Percentiles rank a stretch among this genome's conserved stretches.
Conservation (phyloP, 192 early-diverging fungal species). For the Backusella macrospora region DNA sequence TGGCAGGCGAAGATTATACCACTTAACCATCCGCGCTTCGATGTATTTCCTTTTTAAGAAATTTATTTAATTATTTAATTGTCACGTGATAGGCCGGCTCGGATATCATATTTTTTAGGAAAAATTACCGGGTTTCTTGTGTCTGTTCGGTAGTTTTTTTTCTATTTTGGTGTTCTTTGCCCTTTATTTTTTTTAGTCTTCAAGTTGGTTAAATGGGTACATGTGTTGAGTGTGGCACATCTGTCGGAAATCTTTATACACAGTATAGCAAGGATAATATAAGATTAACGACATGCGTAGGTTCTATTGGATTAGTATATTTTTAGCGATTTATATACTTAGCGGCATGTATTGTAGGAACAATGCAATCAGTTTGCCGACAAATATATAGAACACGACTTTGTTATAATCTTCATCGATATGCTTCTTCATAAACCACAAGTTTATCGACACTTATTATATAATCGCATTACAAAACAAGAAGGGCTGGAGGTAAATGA, state of each 20-base stretch:
- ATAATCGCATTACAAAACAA: conserved; percentile 71
- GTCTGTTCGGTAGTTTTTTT: neutral
- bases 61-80: accelerated
- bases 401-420: conserved; percentile 87
- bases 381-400: conserved; percentile 92
- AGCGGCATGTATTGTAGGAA: conserved; percentile 42
- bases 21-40: conserved; percentile 30
- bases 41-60: neutral
- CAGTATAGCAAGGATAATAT: conserved; percentile 86
- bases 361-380: conserved; percentile 83
- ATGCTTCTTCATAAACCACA: conserved; percentile 87
- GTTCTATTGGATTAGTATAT: neutral
- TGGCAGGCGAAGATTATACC: conserved; percentile 38
- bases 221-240: conserved; percentile 79
- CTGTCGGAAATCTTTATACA: conserved; percentile 72
- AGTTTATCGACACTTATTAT: conserved; percentile 85
- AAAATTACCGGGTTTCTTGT: neutral
- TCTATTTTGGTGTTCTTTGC: neutral
- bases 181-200: neutral
- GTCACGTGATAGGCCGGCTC: neutral
- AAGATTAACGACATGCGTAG: conserved; percentile 78
- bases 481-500: neutral
- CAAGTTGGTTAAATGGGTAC: conserved; percentile 51
- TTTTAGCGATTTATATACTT: neutral
- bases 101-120: neutral